Base-by-base conservation (phyloP, 371 early-diverging fungal genomes). In the Conidiobolus incongruus region DNA sequence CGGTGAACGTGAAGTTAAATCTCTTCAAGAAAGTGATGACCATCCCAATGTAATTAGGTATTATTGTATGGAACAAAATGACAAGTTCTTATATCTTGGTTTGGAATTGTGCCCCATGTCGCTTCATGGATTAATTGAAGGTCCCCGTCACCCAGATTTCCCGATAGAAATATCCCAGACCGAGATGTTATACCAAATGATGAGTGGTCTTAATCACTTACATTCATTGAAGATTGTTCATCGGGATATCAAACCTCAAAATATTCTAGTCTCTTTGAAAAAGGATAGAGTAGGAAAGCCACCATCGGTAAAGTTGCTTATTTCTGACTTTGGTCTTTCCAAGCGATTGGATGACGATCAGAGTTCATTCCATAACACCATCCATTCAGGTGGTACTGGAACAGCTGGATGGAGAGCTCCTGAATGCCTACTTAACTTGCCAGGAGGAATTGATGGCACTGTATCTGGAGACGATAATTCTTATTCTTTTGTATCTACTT, bases 351-450 rank as follows among this genome's bases (percentile, higher is more conserved):
- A 83, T 40, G 84, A 80, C 28, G 90, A 86, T 43, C 89, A 93
- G 49, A 85, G 82, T 38, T 82, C 85, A 30, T 94, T 96, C 56
- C 78, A 87, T 54, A 80, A 87, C 56, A 90, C 96, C 0, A 17
- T 29, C 20, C 68, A 72, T 5, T 56, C 62, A 16, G 70, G 67
- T 32, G 70, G 65, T 20, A 74, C 75, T 16, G 88, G 88, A 20
- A 96, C 95, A 1, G 65, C 81, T 40, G 97, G 97, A 1, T 96
- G 97, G 97, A 66, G 97, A n/a, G 94, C 95, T 1, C 92, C 94
- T 2, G 97, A 96, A 56, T 69, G 70, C 20, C 49, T 75, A 24
- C 59, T 63, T n/a, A 44, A 52, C 1, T 12, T 39, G 48, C 37
- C 48, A 38, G 1, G 15, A 16, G 1, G 15, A 31, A 35, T 11